Evolutionary conservation across 352 stramenopile species (phyloP), one percentile per base, ranked within the genome.

Genomic region (Pythium pyrilobum): DNA sequence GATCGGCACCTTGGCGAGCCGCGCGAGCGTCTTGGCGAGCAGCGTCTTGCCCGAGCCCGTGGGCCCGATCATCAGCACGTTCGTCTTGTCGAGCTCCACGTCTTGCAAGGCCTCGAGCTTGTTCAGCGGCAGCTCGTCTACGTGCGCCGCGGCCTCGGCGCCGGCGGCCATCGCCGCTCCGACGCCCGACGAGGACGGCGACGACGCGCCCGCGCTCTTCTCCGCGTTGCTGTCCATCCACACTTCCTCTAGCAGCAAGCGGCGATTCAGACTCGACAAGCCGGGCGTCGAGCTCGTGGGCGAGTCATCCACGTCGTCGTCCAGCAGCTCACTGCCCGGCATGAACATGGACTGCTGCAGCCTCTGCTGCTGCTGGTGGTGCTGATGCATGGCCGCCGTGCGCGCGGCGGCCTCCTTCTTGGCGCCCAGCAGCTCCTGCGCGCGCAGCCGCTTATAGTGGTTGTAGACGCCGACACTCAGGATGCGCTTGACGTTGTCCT

Each of bases 81-180:
- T 99, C 23, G 91, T 98, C 84, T 99, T 99, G 77, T 99, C 96
- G 31, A 99, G 81, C 64, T 98, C 93, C n/a, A 97, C 92, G 45
- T 87, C 74, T 12, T 92, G 75, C 16, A 89, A 54, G 42, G 83
- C 64, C n/a, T 85, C 62, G 33, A 89, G 64, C 50, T 81, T 91
- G 24, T 84, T 73, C 9, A 58, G 46, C n/a, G 71, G 32, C 25
- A 70, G 44, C 41, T 72, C 55, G 23, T 54, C 59, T 9, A 66
- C 64, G 38, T n/a, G 34, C 5, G 10, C 9, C 34, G 34, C 18
- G 12, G 47, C 12, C n/a, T n/a, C n/a, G n/a, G n/a, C n/a, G n/a
- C n/a, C n/a, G n/a, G n/a, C n/a, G n/a, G n/a, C n/a, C n/a, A n/a
- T n/a, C n/a, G n/a, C n/a, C n/a, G n/a, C n/a, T n/a, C n/a, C n/a